These are phyloP conservation scores for Xylaria curta DNA, from an alignment of 495 filamentous ascomycete genomes.

Conservation along the genomic window DNA sequence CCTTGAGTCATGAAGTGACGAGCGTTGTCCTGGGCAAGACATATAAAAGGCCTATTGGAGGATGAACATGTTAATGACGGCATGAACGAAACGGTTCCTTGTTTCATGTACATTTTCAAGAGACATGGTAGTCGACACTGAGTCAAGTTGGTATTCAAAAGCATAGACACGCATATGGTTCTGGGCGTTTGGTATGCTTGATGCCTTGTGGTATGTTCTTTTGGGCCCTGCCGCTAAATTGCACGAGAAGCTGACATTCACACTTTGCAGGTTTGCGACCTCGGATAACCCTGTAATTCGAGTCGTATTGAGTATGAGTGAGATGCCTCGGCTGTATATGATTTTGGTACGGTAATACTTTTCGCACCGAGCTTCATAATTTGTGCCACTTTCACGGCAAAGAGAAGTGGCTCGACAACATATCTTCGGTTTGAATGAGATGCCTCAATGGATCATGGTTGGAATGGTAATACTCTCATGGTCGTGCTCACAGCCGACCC, in stretches of 20 bases:
- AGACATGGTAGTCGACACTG: neutral
- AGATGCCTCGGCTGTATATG: conserved; percentile 17
- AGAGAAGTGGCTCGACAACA: conserved; percentile 1
- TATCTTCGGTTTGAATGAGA: conserved; percentile 17
- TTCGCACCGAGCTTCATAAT: neutral
- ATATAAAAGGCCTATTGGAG: conserved; percentile 21
- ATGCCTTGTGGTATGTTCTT: neutral
- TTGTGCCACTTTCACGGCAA: neutral
- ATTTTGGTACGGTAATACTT: conserved; percentile 21
- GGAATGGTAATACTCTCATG: conserved; percentile 26
- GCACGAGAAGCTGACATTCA: neutral
- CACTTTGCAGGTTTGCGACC: conserved; percentile 11
- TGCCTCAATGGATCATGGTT: conserved; percentile 21
- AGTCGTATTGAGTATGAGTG: conserved; percentile 25
- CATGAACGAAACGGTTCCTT: conserved; percentile 21
- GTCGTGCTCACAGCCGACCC: conserved; percentile 26
- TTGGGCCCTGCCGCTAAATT: neutral
- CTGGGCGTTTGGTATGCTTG: conserved; percentile 24
- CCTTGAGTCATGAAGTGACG: conserved; percentile 16
- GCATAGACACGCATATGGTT: conserved; percentile 22
- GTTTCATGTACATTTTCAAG: conserved; percentile 18
- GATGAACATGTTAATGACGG: conserved; percentile 10
- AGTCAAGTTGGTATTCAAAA: conserved; percentile 18
- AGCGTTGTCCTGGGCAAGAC: conserved; percentile 27
- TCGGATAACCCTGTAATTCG: conserved; percentile 8